Evolutionary conservation across 139 green algal genomes (phyloP).

Genomic region (Marvania coccoides): DNA sequence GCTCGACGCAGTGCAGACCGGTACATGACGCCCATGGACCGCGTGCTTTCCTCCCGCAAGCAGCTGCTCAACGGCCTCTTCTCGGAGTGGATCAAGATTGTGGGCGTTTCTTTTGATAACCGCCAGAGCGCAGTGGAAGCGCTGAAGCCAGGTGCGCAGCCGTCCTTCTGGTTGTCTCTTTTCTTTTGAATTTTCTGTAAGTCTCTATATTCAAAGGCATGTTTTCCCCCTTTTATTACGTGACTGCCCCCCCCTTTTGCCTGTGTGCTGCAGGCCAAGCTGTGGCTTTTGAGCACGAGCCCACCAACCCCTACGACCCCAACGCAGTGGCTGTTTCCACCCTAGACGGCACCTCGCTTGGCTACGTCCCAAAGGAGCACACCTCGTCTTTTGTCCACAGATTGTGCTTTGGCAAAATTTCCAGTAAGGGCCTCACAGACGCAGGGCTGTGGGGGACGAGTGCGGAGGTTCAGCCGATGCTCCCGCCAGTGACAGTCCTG

Average conservation of each 20-base stretch:
- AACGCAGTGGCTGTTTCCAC: conserved; percentile 34
- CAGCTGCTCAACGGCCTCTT: background rate
- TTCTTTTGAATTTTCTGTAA: background rate
- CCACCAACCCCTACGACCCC: conserved; percentile 36
- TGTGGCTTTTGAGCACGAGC: conserved; percentile 30
- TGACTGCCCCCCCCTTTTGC: background rate
- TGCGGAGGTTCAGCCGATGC: background rate
- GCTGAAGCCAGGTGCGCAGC: conserved; percentile 15
- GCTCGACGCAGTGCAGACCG: background rate
- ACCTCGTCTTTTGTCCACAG: conserved; percentile 21
- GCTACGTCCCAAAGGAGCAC: conserved; percentile 35
- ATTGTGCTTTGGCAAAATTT: conserved; percentile 19
- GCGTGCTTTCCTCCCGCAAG: background rate
- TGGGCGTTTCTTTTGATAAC: conserved; percentile 41
- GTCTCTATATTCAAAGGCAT: background rate
- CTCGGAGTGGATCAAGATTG: conserved; percentile 12
- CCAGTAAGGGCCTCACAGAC: background rate
- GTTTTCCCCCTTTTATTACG: no score
- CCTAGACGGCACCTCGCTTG: conserved; percentile 20
- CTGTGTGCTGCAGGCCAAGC: conserved; percentile 22
- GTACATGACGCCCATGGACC: background rate
- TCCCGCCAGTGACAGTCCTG: background rate
- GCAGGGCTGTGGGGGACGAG: background rate
- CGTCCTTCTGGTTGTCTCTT: background rate
- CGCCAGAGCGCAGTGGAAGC: conserved; percentile 17